Base-by-base conservation (phyloP, 192 early-diverging fungal species). In the Jimgerdemannia lactiflua region DNA sequence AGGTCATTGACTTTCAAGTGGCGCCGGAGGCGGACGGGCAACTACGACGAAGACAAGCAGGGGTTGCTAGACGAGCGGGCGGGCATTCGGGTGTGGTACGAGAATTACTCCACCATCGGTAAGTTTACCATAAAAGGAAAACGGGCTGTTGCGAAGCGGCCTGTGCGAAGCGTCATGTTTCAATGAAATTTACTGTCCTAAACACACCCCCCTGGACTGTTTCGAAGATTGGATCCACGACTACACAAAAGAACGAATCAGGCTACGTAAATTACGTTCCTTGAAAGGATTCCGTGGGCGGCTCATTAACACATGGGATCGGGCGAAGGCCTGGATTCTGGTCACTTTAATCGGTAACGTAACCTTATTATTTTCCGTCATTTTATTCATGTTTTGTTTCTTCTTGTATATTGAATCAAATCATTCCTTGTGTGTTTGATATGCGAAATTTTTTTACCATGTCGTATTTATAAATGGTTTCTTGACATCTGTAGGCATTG, bases 151-250 rank as follows among this genome's bases (percentile, higher is more conserved):
- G 29, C 29, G 1, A 29, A 29, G 29, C 29, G 64, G 64, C 64
- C 11, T 64, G 64, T 64, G 64, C 11, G 29, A 29, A 29, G 29
- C 29, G 29, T 29, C 29, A 29, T 29, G 29, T 29, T 29, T 29
- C 29, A 29, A 29, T 29, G 29, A 29, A 29, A 29, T 29, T 29
- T 18, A 20, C 2, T 14, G 67, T 14, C 67, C 29, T 10, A 59
- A 10, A 19, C 19, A 68, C 67, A 9, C 6, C 6, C 18, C 40
- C 19, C 18, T 68, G 67, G 8, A 41, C 67, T 39, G 49, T 64
- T 9, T 10, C 40, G 7, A 78, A 90, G 95, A 98, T 83, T 97
- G 94, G 94, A 92, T 96, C 63, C 94, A 96, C 75, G 95, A 97
- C 82, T 88, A 91, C 73, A 91, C 92, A 11, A 91, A 93, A 81